Evolutionary conservation across 805 yeast species (phyloP).

Genomic region (Candida corydali): DNA sequence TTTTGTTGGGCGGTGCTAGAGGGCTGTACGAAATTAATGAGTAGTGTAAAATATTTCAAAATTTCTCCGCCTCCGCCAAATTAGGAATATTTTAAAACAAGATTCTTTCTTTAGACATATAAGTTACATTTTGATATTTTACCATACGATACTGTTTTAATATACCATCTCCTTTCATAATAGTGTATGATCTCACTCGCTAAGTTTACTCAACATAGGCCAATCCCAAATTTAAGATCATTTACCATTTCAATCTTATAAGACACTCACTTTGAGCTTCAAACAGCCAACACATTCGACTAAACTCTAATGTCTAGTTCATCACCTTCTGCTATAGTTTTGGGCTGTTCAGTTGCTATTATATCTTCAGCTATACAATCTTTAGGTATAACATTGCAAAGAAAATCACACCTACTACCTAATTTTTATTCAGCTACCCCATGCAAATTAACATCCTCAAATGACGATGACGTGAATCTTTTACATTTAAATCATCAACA

Average conservation of each 20-base stretch:
- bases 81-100: constrained; percentile 1
- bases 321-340: constrained; percentile 25
- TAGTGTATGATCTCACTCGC: too few relatives aligned
- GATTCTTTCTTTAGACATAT: too few relatives aligned
- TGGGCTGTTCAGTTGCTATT: constrained; percentile 70
- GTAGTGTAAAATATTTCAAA: not conserved
- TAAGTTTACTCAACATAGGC: too few relatives aligned
- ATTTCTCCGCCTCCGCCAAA: not conserved
- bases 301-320: constrained; percentile 8
- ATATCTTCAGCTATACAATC: constrained; percentile 77
- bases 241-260: too few relatives aligned
- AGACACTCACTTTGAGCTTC: too few relatives aligned
- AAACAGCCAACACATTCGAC: too few relatives aligned
- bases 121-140: too few relatives aligned
- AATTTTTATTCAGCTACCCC: constrained; percentile 16
- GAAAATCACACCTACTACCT: constrained; percentile 64
- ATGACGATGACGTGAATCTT: constrained; percentile 23
- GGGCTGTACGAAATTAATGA: constrained; percentile 5
- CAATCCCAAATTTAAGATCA: too few relatives aligned
- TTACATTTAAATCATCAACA: constrained; percentile 19
- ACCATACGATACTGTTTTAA: too few relatives aligned
- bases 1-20: too few relatives aligned
- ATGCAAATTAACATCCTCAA: constrained; percentile 5
- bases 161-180: too few relatives aligned
- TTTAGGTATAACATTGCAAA: constrained; percentile 74